Percentiles rank a stretch among this genome's conserved stretches.
These are phyloP conservation scores for Dothideomycetidae sp. DNA, from an alignment of 2,329 filamentous ascomycete genomes.

Conservation along the genomic window DNA sequence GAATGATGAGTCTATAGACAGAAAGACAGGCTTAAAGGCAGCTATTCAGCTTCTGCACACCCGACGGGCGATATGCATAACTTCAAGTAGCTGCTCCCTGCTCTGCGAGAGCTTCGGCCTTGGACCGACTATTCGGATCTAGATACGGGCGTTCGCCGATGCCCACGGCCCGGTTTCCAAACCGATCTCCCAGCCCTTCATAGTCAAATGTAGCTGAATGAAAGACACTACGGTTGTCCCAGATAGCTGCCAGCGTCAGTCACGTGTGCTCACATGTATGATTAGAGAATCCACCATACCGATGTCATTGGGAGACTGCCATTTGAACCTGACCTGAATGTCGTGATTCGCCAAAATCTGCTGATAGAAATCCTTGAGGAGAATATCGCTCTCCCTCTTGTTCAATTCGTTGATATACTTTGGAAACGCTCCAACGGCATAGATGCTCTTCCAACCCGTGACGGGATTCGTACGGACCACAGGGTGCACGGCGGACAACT, in stretches of 20 bases:
- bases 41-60: too few species aligned
- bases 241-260: constrained; percentile 40
- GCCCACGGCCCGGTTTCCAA: constrained; percentile 40
- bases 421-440: constrained; percentile 26
- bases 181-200: constrained; percentile 36
- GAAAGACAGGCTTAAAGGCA: too few species aligned
- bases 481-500: constrained; percentile 39
- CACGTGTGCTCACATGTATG: constrained; percentile 11
- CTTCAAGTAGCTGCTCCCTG: too few species aligned
- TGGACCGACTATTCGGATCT: constrained; percentile 36
- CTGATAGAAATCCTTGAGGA: constrained; percentile 29
- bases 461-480: constrained; percentile 49
- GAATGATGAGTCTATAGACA: too few species aligned
- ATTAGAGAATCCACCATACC: constrained; percentile 16
- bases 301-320: constrained; percentile 36
- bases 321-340: constrained; percentile 35
- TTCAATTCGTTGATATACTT: constrained; percentile 31
- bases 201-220: constrained; percentile 52
- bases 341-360: constrained; percentile 37
- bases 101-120: constrained; percentile 27
- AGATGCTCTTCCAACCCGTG: constrained; percentile 48
- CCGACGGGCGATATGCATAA: too few species aligned
- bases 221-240: constrained; percentile 50
- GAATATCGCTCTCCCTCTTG: constrained; percentile 28
- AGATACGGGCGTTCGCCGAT: constrained; percentile 43